These are phyloP conservation scores for Epithemia pelagica DNA, from an alignment of 108 stramenopile genomes.

Conservation along the genomic window DNA sequence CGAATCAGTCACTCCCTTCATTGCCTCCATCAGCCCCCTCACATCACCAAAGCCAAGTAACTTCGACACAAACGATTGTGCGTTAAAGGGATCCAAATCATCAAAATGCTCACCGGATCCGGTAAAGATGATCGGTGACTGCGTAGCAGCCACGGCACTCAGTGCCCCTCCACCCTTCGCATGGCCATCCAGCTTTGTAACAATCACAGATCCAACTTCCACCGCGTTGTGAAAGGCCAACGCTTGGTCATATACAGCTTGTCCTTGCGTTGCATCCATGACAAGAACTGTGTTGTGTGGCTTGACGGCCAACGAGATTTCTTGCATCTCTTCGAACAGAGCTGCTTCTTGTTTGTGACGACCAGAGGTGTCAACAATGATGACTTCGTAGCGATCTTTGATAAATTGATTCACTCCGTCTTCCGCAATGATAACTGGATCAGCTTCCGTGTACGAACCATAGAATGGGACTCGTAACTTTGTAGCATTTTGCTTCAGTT, in stretches of 20 bases:
- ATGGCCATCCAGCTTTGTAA: slow-evolving; percentile 98
- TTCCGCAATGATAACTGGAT: slow-evolving; percentile 93
- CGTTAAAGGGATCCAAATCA: slow-evolving; percentile 94
- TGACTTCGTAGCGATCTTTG: slow-evolving; percentile 90
- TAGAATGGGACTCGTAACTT: slow-evolving; percentile 94
- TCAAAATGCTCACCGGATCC: slow-evolving; percentile 97
- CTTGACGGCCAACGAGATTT: slow-evolving; percentile 81
- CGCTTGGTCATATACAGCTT: slow-evolving; percentile 96
- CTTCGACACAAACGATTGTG: slow-evolving; percentile 87
- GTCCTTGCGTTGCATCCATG: slow-evolving; percentile 98
- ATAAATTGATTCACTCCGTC: slow-evolving; percentile 92
- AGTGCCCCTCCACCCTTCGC: slow-evolving; percentile 99
- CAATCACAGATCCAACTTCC: slow-evolving; percentile 89
- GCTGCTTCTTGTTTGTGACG: slow-evolving; percentile 93
- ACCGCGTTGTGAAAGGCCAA: slow-evolving; percentile 88
- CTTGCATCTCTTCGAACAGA: slow-evolving; percentile 97
- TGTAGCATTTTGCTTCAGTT: slow-evolving; percentile 97
- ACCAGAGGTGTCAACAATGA: slow-evolving; percentile 97
- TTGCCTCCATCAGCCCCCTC: slow-evolving; percentile 70
- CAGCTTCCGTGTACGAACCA: slow-evolving; percentile 91
- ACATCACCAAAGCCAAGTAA: slow-evolving; percentile 87
- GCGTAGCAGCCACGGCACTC: slow-evolving; percentile 92
- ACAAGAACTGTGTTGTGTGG: slow-evolving; percentile 95
- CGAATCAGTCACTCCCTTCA: slow-evolving; percentile 64
- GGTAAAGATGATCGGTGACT: slow-evolving; percentile 93